Evolutionary conservation across 108 stramenopile species (phyloP).

Genomic region (Hondaea fermentalgiana): DNA sequence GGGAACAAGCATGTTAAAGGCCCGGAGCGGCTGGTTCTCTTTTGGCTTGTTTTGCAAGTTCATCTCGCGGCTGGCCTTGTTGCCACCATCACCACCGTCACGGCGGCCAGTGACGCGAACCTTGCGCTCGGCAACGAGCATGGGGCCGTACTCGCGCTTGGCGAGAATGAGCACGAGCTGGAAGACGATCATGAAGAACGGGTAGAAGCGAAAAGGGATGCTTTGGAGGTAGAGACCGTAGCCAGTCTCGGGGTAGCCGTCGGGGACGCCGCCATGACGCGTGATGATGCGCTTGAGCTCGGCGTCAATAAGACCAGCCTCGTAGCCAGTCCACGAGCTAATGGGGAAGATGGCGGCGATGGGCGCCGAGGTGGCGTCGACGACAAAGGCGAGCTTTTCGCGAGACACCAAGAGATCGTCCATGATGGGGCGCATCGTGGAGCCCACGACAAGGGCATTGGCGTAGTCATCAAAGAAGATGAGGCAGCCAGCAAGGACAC

Average conservation of each 20-base stretch:
- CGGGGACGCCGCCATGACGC: background rate
- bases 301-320: conserved; percentile 41
- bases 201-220: conserved; percentile 55
- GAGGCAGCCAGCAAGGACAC: conserved; percentile 33
- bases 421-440: conserved; percentile 43
- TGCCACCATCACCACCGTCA: conserved; percentile 56
- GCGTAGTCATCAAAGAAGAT: conserved; percentile 54
- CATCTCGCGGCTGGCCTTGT: conserved; percentile 1
- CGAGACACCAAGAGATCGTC: conserved; percentile 41
- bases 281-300: conserved; percentile 28
- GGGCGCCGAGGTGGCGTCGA: conserved; percentile 56
- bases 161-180: conserved; percentile 27
- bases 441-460: conserved; percentile 52
- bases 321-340: conserved; percentile 53
- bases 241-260: conserved; percentile 26
- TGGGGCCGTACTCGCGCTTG: conserved; percentile 54
- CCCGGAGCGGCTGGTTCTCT: conserved; percentile 46
- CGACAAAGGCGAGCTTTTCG: conserved; percentile 58
- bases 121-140: conserved; percentile 59
- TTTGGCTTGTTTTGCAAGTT: conserved; percentile 36
- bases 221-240: conserved; percentile 51
- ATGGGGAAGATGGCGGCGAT: conserved; percentile 49
- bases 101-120: conserved; percentile 51
- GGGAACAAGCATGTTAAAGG: conserved; percentile 49
- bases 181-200: conserved; percentile 40